Evolutionary conservation across 305 asterid genomes (phyloP).

Genomic region (Fraxinus paxiana): DNA sequence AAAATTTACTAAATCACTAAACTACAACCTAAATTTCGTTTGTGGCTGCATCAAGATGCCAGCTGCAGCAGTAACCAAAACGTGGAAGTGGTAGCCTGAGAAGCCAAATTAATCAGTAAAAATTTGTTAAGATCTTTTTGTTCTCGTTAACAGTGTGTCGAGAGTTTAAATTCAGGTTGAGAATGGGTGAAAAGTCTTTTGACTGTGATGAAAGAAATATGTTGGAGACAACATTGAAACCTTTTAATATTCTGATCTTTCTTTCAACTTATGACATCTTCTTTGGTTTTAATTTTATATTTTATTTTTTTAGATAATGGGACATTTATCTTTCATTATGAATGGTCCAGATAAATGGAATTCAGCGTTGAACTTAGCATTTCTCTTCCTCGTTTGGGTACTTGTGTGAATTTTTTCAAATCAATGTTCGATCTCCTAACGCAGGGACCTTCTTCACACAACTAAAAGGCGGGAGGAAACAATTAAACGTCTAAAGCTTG

Average conservation of each 20-base stretch:
- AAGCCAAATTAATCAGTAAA: background rate
- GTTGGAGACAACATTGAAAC: background rate
- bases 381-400: background rate
- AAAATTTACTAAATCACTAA: background rate
- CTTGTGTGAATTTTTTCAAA: background rate
- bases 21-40: background rate
- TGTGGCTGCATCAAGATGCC: background rate
- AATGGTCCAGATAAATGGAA: background rate
- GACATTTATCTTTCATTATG: background rate
- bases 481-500: slow-evolving; percentile 31
- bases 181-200: background rate
- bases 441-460: slow-evolving; percentile 59
- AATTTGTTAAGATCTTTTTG: background rate
- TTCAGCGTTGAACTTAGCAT: background rate
- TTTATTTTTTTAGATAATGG: background rate
- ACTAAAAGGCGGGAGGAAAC: slow-evolving; percentile 47
- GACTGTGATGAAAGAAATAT: background rate
- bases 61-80: background rate
- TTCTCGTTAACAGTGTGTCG: background rate
- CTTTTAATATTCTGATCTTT: background rate
- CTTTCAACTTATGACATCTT: background rate
- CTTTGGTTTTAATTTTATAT: background rate
- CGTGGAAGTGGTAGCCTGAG: background rate
- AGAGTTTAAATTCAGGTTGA: background rate
- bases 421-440: background rate